Conservation (phyloP, 139 green algal species). For the Raphidocelis subcapitata region DNA sequence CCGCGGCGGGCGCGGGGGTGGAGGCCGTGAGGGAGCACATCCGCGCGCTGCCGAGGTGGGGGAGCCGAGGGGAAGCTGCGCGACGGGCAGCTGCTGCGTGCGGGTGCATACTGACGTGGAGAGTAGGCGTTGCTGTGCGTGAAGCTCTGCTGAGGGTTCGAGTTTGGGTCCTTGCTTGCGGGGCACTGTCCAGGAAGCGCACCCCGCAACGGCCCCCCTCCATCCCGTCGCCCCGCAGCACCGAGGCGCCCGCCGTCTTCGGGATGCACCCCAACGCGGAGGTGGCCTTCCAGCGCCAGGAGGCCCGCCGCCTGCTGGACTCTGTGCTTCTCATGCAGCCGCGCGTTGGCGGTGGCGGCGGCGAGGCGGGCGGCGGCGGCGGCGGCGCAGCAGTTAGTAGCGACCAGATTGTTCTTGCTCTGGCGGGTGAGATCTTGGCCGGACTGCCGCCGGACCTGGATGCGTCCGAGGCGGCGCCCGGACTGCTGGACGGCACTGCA, state of each 20-base stretch:
- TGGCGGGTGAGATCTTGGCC: conserved; percentile 55
- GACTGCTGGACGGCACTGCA: conserved; percentile 58
- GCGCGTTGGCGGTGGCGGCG: conserved; percentile 33
- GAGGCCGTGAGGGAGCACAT: conserved; percentile 68
- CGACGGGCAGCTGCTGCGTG: too few relatives aligned
- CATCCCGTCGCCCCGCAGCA: conserved; percentile 7
- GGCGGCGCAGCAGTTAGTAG: conserved; percentile 24
- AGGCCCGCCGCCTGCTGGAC: conserved; percentile 66
- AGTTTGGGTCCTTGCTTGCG: too few relatives aligned
- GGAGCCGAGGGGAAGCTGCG: too few relatives aligned
- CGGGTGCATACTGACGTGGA: too few relatives aligned
- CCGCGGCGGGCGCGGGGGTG: conserved; percentile 29
- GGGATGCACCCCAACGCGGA: conserved; percentile 89
- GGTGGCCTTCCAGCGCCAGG: conserved; percentile 78
- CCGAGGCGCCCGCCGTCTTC: conserved; percentile 83
- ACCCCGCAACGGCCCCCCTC: too few relatives aligned
- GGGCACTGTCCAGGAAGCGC: too few relatives aligned
- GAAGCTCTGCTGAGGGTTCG: too few relatives aligned
- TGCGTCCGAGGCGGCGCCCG: conserved; percentile 41
- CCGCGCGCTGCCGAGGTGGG: conserved; percentile 18
- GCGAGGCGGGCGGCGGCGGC: neutral
- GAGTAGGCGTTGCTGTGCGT: too few relatives aligned
- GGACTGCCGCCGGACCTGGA: conserved; percentile 45
- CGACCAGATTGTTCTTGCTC: conserved; percentile 62
- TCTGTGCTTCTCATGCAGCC: conserved; percentile 77